Evolutionary conservation across 768 basidiomycete genomes (phyloP).

Genomic region (Saitozyma podzolica): DNA sequence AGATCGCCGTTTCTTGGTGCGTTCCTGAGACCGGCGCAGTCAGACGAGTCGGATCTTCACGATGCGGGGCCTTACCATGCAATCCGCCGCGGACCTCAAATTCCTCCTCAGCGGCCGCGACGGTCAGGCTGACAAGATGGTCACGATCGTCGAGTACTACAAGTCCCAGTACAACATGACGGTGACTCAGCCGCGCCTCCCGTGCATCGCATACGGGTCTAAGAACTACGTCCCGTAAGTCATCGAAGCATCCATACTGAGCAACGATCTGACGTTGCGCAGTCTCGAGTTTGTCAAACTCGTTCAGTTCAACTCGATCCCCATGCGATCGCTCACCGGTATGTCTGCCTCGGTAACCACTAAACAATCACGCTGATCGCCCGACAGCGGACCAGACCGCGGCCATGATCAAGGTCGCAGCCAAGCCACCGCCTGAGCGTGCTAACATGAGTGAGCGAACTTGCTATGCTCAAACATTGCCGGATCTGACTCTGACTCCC

Average conservation of each 20-base stretch:
- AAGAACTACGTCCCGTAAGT: slow-evolving; percentile 48
- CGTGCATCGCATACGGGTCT: slow-evolving; percentile 32
- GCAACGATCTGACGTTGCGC: background rate
- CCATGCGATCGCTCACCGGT: slow-evolving; percentile 28
- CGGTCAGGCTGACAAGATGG: slow-evolving; percentile 35
- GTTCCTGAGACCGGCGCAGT: slow-evolving; percentile 1
- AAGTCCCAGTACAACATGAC: slow-evolving; percentile 42
- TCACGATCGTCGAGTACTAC: slow-evolving; percentile 42
- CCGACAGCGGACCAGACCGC: slow-evolving; percentile 41
- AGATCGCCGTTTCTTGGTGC: too few relatives aligned
- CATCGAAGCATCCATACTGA: background rate
- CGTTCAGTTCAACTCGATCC: slow-evolving; percentile 42
- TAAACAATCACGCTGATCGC: slow-evolving; percentile 34
- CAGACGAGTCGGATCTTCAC: slow-evolving; percentile 16
- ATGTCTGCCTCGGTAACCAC: background rate
- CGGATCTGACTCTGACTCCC: background rate
- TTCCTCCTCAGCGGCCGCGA: slow-evolving; percentile 43
- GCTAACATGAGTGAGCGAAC: slow-evolving; percentile 25
- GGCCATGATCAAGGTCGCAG: slow-evolving; percentile 49
- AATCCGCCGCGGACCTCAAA: slow-evolving; percentile 39
- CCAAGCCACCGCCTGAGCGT: slow-evolving; percentile 46
- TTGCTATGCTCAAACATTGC: background rate
- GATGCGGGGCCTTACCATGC: slow-evolving; percentile 28
- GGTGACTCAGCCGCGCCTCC: slow-evolving; percentile 43
- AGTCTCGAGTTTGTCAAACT: slow-evolving; percentile 39